Conservation (phyloP, 495 filamentous ascomycete species). For the Penicilliopsis zonata region DNA sequence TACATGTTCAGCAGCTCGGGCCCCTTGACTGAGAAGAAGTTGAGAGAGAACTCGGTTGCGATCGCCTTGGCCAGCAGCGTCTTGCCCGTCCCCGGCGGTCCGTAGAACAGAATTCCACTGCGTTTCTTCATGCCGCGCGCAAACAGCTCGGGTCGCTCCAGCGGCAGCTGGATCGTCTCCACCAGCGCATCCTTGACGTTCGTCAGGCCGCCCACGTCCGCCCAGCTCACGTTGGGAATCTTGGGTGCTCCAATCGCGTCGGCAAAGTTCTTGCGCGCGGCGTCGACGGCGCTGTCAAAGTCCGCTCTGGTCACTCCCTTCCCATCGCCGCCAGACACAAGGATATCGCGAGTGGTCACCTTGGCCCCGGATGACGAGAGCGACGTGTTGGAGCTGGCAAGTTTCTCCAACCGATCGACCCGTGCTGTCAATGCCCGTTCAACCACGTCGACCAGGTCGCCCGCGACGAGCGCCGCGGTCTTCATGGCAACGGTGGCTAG, state of each 20-base stretch:
- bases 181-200: conserved; percentile 93
- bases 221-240: conserved; percentile 94
- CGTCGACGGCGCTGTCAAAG: conserved; percentile 83
- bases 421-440: conserved; percentile 74
- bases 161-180: conserved; percentile 91
- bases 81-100: conserved; percentile 93
- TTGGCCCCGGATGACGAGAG: too few species aligned
- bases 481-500: conserved; percentile 76
- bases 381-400: conserved; percentile 31
- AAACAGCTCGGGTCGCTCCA: conserved; percentile 88
- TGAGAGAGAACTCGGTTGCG: conserved; percentile 94
- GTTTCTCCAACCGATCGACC: conserved; percentile 54
- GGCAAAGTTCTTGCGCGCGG: conserved; percentile 92
- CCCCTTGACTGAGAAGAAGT: conserved; percentile 98
- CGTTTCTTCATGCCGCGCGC: conserved; percentile 99
- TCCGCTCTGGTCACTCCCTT: conserved; percentile 73
- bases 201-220: conserved; percentile 86
- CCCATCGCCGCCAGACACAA: conserved; percentile 77
- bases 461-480: conserved; percentile 90
- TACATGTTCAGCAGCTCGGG: conserved; percentile 99
- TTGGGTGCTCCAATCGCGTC: conserved; percentile 96
- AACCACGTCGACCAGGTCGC: conserved; percentile 87
- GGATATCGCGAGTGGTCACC: conserved; percentile 63
- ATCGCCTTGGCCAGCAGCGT: conserved; percentile 95
- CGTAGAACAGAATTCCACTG: conserved; percentile 95